These are phyloP conservation scores for Sanghuangporus weigelae DNA, from an alignment of 1,284 basidiomycete species.

Conservation along the genomic window DNA sequence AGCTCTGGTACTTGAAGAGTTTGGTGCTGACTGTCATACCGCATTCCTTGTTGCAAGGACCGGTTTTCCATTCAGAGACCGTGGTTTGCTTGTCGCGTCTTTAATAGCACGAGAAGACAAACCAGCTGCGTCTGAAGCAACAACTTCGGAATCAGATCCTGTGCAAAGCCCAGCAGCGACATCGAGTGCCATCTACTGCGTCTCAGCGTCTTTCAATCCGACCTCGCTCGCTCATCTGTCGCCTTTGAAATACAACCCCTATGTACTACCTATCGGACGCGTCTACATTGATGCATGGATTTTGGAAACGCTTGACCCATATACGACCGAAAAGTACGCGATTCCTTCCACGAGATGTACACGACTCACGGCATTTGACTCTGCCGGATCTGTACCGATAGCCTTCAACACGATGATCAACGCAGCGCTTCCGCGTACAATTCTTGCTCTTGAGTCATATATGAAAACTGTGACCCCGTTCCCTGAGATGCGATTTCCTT, in stretches of 20 bases:
- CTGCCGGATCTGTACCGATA: slow-evolving; percentile 80
- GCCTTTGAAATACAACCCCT: slow-evolving; percentile 73
- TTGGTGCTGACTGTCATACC: slow-evolving; percentile 72
- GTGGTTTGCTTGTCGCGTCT: slow-evolving; percentile 81
- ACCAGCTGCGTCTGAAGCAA: slow-evolving; percentile 19
- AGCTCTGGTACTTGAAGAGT: slow-evolving; percentile 69
- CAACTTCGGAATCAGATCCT: slow-evolving; percentile 23
- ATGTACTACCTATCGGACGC: slow-evolving; percentile 70
- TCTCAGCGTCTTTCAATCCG: slow-evolving; percentile 72
- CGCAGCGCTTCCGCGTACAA: slow-evolving; percentile 60
- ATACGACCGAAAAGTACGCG: slow-evolving; percentile 90
- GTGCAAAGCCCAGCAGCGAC: slow-evolving; percentile 30
- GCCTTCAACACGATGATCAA: slow-evolving; percentile 90
- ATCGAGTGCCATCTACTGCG: slow-evolving; percentile 65
- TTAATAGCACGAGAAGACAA: slow-evolving; percentile 52
- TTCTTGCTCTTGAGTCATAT: slow-evolving; percentile 67
- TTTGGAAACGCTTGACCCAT: slow-evolving; percentile 94
- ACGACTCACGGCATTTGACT: slow-evolving; percentile 85
- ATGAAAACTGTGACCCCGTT: slow-evolving; percentile 55
- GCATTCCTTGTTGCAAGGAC: slow-evolving; percentile 67
- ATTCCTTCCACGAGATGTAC: slow-evolving; percentile 94
- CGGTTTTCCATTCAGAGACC: slow-evolving; percentile 87
- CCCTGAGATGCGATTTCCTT: slow-evolving; percentile 64
- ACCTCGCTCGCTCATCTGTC: slow-evolving; percentile 54
- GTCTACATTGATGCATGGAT: slow-evolving; percentile 95